phyloP scores from a whole-genome alignment of 441 rosid species.

The Populus hybrid region DNA sequence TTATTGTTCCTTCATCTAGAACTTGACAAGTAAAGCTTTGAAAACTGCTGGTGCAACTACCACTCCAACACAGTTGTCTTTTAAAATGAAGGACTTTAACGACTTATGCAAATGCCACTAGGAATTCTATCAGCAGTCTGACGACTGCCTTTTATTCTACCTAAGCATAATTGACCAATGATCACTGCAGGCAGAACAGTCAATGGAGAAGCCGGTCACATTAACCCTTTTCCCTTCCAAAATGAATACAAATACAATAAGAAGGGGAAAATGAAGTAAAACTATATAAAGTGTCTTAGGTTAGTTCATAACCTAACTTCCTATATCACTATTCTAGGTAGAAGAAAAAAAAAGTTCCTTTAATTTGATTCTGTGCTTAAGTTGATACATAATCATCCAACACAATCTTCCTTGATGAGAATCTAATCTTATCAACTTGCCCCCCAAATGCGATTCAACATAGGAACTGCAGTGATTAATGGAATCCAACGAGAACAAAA shows the following conservation, averaged over 20 bases:
- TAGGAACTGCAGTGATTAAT: background rate
- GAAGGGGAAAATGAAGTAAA: background rate
- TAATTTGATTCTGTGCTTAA: background rate
- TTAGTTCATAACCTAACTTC: background rate
- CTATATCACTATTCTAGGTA: background rate
- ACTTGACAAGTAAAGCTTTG: background rate
- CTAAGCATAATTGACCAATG: background rate
- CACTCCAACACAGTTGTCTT: background rate
- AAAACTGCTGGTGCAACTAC: background rate
- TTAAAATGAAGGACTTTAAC: background rate
- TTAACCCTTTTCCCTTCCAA: background rate
- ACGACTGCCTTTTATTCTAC: background rate
- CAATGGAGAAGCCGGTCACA: background rate
- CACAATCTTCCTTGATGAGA: background rate
- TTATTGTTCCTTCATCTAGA: background rate
- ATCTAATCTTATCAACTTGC: constrained; percentile 1
- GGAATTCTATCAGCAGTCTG: background rate
- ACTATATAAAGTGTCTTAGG: background rate
- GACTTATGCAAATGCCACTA: background rate
- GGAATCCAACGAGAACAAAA: constrained; percentile 4
- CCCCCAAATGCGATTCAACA: background rate
- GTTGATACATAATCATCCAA: background rate
- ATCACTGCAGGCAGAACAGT: background rate
- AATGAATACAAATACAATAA: background rate
- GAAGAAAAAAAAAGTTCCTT: background rate